phyloP scores from a whole-genome alignment of 2,329 filamentous ascomycete species.

The Alternaria angustiovoidea region DNA sequence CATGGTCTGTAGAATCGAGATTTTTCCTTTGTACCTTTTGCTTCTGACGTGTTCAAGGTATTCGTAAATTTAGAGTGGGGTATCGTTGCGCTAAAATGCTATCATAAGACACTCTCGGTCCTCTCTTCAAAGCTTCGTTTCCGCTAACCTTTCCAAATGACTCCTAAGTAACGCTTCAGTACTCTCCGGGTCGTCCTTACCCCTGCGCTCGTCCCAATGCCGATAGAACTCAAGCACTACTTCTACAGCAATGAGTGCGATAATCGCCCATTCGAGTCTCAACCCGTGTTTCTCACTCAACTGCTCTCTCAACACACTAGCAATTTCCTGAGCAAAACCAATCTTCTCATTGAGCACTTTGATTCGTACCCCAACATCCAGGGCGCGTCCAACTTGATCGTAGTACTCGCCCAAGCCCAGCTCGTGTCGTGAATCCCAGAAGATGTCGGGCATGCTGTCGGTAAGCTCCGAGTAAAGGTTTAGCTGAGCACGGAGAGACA shows the following conservation, averaged over 20 bases:
- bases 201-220: slow-evolving; percentile 69
- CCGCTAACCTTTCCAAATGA: slow-evolving; percentile 42
- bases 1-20: slow-evolving; percentile 32
- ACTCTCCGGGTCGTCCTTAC: slow-evolving; percentile 53
- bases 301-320: slow-evolving; percentile 84
- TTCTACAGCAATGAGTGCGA: slow-evolving; percentile 90
- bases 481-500: slow-evolving; percentile 87
- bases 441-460: slow-evolving; percentile 91
- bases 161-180: slow-evolving; percentile 51
- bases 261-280: slow-evolving; percentile 93
- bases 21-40: slow-evolving; percentile 28
- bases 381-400: slow-evolving; percentile 85
- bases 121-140: slow-evolving; percentile 1
- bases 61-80: slow-evolving; percentile 29
- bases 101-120: slow-evolving; percentile 1
- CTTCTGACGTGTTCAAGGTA: slow-evolving; percentile 1
- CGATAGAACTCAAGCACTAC: slow-evolving; percentile 85
- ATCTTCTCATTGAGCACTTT: slow-evolving; percentile 94
- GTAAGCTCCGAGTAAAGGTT: slow-evolving; percentile 98
- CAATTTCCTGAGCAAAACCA: slow-evolving; percentile 96
- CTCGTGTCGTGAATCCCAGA: slow-evolving; percentile 93
- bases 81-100: slow-evolving; percentile 21
- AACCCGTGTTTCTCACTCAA: slow-evolving; percentile 90
- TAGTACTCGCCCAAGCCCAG: slow-evolving; percentile 94
- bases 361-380: slow-evolving; percentile 92